Evolutionary conservation across 352 stramenopile species (phyloP), one percentile per base, ranked within the genome.

Genomic region (Globisporangium canariense): DNA sequence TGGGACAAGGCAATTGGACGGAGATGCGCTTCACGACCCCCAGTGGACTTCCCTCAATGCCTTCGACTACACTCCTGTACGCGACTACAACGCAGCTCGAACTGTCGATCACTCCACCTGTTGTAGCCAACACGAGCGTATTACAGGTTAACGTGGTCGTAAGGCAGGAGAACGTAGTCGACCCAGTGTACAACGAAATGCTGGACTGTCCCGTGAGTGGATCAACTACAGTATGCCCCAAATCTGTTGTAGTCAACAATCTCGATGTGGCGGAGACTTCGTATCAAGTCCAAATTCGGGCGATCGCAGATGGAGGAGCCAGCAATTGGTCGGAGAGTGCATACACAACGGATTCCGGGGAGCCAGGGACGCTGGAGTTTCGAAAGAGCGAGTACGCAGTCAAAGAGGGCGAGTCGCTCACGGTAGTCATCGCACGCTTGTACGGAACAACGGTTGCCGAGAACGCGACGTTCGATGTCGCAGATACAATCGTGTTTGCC

Each of bases 301-400:
- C 76, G 16, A 58, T 76, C 32, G 74, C 76, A 4, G 66, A 68
- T 22, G 56, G 55, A 11, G 74, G 74, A 1, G 4, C 45, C 10
- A 87, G 76, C 13, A 25, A 38, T 16, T 87, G 78, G 78, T 54
- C 43, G 0, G 72, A 58, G 9, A 7, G 54, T 0, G 62, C 64
- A 1, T 83, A 74, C 25, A 28, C 52, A 11, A 68, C 68, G 2
- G 78, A 87, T 45, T 63, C 58, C 0, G 65, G 46, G 5, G 40
- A 60, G 41, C 0, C 32, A 36, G 57, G 76, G 20, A 55, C 43
- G 20, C 34, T 74, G 68, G 51, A 57, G 0, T 73, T 73, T 73
- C 9, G 43, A 43, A 36, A 67, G 30, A 20, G 36, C 1, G 38
- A 58, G 34, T 75, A 68, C 51, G 40, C 14, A 28, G 28, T 43